Evolutionary conservation across 2,329 filamentous ascomycete species (phyloP), one percentile per base, ranked within the genome.

Genomic region (Teratosphaeriaceae sp.): DNA sequence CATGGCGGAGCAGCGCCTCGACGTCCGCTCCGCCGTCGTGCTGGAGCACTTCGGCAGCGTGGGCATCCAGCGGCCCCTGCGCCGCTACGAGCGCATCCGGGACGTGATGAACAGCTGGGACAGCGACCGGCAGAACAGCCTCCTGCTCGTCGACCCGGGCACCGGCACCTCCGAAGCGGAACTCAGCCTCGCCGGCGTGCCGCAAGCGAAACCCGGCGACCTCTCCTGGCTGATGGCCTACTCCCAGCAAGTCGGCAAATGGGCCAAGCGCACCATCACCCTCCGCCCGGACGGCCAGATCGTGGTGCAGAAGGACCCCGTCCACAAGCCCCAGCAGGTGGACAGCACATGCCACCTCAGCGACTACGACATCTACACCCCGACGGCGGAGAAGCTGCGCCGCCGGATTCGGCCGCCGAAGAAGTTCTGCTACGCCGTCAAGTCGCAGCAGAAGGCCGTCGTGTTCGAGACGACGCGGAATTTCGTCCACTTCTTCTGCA

Each of bases 91-190:
- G 67, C 80, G 79, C 48, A 76, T 97, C 23, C 79, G 87, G 46
- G 87, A 95, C 56, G 78, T 95, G 18, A 78, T 96, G 75, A 94
- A 94, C 62, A 94, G 88, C 0, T 97, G 90, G 90, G 86, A 94
- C 47, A 73, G 75, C 33, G 88, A 95, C 61, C 72, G 75, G 2
- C 82, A 88, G 53, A 92, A 94, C 56, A 73, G 76, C 6, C 71
- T 97, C 12, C 67, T 85, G 15, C 73, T 96, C 18, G 67, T 82
- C 42, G 73, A 81, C 12, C 56, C 57, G 12, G 74, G 80, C 27
- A 65, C 72, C 2, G 69, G 71, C 5, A 65, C 57, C 4, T 71
- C 75, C n/a, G 69, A 74, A 40, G 61, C 65, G 5, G 80, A 84
- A 43, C 73, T 96, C 5, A 80, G 85, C 19, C 66, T 82, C 3